phyloP scores from a whole-genome alignment of 2,329 filamentous ascomycete species.

The Metarhizium guizhouense region DNA sequence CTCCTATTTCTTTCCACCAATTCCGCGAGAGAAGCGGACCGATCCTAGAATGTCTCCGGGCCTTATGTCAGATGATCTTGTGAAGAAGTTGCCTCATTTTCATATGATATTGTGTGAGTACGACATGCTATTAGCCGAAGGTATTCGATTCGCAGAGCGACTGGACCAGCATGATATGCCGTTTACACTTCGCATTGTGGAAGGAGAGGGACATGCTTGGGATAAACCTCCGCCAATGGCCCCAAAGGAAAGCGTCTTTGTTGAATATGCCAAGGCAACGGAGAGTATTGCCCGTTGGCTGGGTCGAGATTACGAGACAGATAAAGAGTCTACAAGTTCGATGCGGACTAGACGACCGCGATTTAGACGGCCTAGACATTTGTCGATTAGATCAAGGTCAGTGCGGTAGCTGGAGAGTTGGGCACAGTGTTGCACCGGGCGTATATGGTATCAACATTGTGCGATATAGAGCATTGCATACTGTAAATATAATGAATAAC shows the following conservation, averaged over 20 bases:
- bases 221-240: constrained; percentile 36
- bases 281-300: constrained; percentile 32
- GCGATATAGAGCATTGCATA: background rate
- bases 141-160: constrained; percentile 51
- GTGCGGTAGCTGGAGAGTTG: constrained; percentile 15
- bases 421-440: background rate
- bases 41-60: constrained; percentile 51
- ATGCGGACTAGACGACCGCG: constrained; percentile 22
- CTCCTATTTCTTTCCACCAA: constrained; percentile 48
- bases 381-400: constrained; percentile 23
- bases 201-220: constrained; percentile 39
- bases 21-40: constrained; percentile 32
- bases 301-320: constrained; percentile 26
- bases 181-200: constrained; percentile 32
- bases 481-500: background rate
- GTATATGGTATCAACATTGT: background rate
- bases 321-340: constrained; percentile 25
- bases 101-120: constrained; percentile 55
- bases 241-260: constrained; percentile 32
- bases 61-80: constrained; percentile 42
- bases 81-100: constrained; percentile 43
- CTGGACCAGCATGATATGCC: constrained; percentile 29
- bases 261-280: constrained; percentile 37
- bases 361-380: constrained; percentile 21
- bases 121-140: constrained; percentile 55